A percentile compares a stretch with the other conserved stretches of the same genome.
phyloP scores from a whole-genome alignment of 257 asterid genomes.

The Coffea eugenioides region DNA sequence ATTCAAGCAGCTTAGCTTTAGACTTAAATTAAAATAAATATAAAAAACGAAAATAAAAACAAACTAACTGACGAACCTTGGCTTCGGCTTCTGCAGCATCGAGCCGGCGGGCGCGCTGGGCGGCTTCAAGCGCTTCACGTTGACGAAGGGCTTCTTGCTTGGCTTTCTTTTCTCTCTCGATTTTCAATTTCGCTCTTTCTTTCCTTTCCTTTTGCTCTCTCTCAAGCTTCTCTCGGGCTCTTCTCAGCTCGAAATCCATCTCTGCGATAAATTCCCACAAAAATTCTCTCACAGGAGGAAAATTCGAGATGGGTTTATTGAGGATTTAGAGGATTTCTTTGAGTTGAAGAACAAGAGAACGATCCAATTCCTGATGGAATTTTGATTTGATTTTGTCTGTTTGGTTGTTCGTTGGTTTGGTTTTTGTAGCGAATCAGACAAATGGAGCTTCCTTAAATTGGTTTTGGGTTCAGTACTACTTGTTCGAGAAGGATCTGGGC shows the following conservation, averaged over 20 bases:
- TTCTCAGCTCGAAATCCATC: constrained; percentile 90
- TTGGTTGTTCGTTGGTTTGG: not conserved
- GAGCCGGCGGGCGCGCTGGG: constrained; percentile 73
- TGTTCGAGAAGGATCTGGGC: constrained; percentile 5
- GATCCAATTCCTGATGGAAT: no score
- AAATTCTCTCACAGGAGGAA: not conserved
- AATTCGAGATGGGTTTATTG: not conserved
- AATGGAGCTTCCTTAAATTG: not conserved
- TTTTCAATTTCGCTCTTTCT: constrained; percentile 62
- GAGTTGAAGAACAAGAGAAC: not conserved
- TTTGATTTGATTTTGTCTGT: not conserved
- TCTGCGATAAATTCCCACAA: not conserved
- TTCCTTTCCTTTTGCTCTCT: constrained; percentile 64
- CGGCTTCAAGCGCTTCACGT: constrained; percentile 79
- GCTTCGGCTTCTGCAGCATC: constrained; percentile 77
- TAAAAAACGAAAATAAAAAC: no score
- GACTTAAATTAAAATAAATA: no score
- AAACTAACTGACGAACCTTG: constrained; percentile 34
- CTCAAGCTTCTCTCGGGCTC: constrained; percentile 86
- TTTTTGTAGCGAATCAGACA: not conserved
- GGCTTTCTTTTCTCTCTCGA: constrained; percentile 64
- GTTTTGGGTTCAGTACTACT: not conserved
- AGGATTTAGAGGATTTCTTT: not conserved
- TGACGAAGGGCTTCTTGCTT: constrained; percentile 72
- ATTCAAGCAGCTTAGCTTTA: no score